Evolutionary conservation across 2,329 filamentous ascomycete genomes (phyloP).

Genomic region (Raffaelea albimanens): DNA sequence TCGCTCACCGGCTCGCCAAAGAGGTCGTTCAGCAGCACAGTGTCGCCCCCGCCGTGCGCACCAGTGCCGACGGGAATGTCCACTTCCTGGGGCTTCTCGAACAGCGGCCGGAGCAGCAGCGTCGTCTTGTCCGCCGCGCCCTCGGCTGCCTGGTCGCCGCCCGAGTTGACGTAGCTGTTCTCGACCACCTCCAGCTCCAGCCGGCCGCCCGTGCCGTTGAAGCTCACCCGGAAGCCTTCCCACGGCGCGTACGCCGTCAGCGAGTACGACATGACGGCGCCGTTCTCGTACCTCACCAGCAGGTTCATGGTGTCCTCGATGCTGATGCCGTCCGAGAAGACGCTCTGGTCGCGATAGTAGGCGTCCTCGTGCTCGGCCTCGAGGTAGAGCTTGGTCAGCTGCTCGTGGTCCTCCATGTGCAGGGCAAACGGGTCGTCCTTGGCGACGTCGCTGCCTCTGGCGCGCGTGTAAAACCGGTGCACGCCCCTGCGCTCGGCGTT

Average conservation of each 20-base stretch:
- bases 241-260: constrained; percentile 36
- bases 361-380: constrained; percentile 39
- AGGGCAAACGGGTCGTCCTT: constrained; percentile 32
- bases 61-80: constrained; percentile 28
- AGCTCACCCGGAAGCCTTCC: constrained; percentile 31
- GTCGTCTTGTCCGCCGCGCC: constrained; percentile 21
- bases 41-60: constrained; percentile 37
- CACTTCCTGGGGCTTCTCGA: constrained; percentile 37
- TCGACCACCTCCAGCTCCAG: constrained; percentile 39
- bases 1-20: constrained; percentile 28
- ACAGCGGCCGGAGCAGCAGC: constrained; percentile 41
- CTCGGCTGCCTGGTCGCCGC: constrained; percentile 27
- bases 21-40: constrained; percentile 32
- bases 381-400: constrained; percentile 33
- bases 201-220: constrained; percentile 33
- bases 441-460: constrained; percentile 29
- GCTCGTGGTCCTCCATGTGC: constrained; percentile 28
- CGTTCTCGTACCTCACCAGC: constrained; percentile 31
- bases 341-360: constrained; percentile 37
- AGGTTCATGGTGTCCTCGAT: constrained; percentile 40
- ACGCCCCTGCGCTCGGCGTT: constrained; percentile 35
- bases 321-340: constrained; percentile 38
- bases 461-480: constrained; percentile 26
- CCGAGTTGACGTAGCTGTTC: constrained; percentile 29
- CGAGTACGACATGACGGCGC: constrained; percentile 34